phyloP scores from a whole-genome alignment of 2,329 filamentous ascomycete species.

The Chrysoporthe austroafricana region DNA sequence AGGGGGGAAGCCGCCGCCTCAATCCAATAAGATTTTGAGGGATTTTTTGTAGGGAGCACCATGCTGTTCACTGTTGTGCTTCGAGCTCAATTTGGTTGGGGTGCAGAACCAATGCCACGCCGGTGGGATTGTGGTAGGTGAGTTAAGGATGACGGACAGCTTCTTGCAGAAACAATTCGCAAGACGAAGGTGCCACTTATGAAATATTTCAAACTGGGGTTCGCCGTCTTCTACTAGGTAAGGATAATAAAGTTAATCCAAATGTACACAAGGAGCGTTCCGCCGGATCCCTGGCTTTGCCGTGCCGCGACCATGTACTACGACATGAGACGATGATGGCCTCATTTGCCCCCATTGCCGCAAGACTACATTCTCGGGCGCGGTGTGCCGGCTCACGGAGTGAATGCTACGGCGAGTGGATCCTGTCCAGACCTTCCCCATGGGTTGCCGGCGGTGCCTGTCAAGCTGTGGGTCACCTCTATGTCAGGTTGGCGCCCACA shows the following conservation, averaged over 20 bases:
- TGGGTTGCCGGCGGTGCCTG: not conserved
- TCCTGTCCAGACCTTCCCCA: not conserved
- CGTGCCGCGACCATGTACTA: not conserved
- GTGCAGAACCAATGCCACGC: not conserved
- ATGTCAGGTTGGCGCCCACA: not conserved
- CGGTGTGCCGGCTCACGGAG: not conserved
- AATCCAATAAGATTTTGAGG: slow-evolving; percentile 31
- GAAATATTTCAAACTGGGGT: not conserved
- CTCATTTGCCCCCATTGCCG: slow-evolving; percentile 9
- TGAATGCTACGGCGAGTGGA: not conserved
- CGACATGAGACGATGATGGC: slow-evolving; percentile 23
- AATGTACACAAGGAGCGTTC: not conserved
- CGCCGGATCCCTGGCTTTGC: not conserved
- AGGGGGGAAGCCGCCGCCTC: slow-evolving; percentile 28
- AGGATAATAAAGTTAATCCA: not conserved
- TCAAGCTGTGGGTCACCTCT: not conserved
- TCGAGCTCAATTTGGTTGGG: not conserved
- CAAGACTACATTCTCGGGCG: not conserved
- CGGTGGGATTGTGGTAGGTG: not conserved
- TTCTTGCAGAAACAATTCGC: not conserved
- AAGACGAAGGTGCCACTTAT: not conserved
- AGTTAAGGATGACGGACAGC: not conserved
- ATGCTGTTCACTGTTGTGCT: slow-evolving; percentile 17
- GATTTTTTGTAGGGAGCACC: slow-evolving; percentile 29
- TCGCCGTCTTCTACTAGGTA: not conserved